Percentiles rank a stretch among this genome's conserved stretches.
These are phyloP conservation scores for Rubus idaeus DNA, from an alignment of 306 rosid genomes.

Conservation along the genomic window DNA sequence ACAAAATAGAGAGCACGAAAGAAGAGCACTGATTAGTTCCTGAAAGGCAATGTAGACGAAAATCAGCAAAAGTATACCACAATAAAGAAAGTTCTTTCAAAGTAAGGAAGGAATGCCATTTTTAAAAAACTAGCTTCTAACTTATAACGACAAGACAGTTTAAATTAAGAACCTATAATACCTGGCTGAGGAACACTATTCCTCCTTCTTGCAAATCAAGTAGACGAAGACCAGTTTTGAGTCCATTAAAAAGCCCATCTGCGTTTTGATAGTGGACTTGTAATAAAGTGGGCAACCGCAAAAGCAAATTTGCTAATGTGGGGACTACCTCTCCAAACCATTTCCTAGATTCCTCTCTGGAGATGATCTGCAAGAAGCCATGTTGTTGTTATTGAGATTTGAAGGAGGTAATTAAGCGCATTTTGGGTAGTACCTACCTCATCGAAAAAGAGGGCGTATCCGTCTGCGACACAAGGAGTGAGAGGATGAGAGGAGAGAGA, in stretches of 20 bases:
- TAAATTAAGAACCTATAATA: not conserved
- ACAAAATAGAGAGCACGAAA: slow-evolving; percentile 80
- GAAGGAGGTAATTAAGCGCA: too few relatives aligned
- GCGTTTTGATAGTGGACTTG: slow-evolving; percentile 68
- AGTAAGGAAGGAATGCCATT: not conserved
- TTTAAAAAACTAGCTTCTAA: not conserved
- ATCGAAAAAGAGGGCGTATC: slow-evolving; percentile 76
- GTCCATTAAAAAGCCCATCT: slow-evolving; percentile 31
- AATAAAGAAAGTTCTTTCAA: not conserved
- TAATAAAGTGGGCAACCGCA: slow-evolving; percentile 71
- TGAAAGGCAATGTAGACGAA: slow-evolving; percentile 39
- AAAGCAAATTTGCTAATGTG: slow-evolving; percentile 63
- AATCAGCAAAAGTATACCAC: not conserved
- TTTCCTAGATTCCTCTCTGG: slow-evolving; percentile 52
- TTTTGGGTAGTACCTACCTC: slow-evolving; percentile 39
- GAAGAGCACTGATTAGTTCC: slow-evolving; percentile 88
- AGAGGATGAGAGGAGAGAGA: slow-evolving; percentile 45
- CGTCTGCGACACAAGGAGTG: slow-evolving; percentile 45
- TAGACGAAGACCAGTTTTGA: slow-evolving; percentile 62
- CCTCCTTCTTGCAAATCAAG: slow-evolving; percentile 70
- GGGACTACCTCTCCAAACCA: slow-evolving; percentile 78
- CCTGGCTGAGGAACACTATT: slow-evolving; percentile 77
- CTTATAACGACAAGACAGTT: not conserved
- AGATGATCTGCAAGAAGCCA: slow-evolving; percentile 52
- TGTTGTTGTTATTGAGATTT: too few relatives aligned